Conservation (phyloP, 176 grass and related monocot genomes). For the Cenchrus purpureus region DNA sequence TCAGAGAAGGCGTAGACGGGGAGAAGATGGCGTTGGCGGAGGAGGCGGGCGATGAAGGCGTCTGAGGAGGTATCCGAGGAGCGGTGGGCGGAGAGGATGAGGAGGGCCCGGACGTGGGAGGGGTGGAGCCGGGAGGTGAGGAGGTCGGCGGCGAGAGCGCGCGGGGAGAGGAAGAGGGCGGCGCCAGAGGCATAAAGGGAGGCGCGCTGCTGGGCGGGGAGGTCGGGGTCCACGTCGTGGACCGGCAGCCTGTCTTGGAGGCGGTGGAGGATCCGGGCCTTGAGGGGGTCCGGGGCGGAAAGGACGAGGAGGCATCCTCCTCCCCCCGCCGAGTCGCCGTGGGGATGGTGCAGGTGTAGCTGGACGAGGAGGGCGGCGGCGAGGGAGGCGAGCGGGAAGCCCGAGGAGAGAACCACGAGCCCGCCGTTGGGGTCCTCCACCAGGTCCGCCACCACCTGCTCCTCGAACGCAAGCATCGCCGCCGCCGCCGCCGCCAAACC, state of each 20-base stretch:
- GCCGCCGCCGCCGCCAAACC: neutral
- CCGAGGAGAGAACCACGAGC: constrained; percentile 71
- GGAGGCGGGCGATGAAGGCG: constrained; percentile 79
- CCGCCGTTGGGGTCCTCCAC: constrained; percentile 87
- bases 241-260: constrained; percentile 49
- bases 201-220: constrained; percentile 69
- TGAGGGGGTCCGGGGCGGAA: constrained; percentile 70
- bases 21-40: constrained; percentile 61
- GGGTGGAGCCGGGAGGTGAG: constrained; percentile 79
- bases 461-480: constrained; percentile 69
- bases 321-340: neutral
- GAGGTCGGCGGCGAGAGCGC: constrained; percentile 85
- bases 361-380: constrained; percentile 62
- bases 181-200: constrained; percentile 71
- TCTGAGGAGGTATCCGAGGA: constrained; percentile 80
- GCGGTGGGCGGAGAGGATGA: constrained; percentile 73
- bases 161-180: constrained; percentile 76
- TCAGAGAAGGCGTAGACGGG: constrained; percentile 83
- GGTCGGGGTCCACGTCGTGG: constrained; percentile 62
- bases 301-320: constrained; percentile 73
- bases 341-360: constrained; percentile 53
- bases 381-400: constrained; percentile 69
- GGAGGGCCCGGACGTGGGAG: constrained; percentile 55
- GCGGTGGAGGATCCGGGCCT: constrained; percentile 47
- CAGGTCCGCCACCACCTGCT: constrained; percentile 76